Percentiles rank a stretch among this genome's conserved stretches.
Evolutionary conservation across 345 rosid genomes (phyloP).

Genomic region (Psidium guajava): DNA sequence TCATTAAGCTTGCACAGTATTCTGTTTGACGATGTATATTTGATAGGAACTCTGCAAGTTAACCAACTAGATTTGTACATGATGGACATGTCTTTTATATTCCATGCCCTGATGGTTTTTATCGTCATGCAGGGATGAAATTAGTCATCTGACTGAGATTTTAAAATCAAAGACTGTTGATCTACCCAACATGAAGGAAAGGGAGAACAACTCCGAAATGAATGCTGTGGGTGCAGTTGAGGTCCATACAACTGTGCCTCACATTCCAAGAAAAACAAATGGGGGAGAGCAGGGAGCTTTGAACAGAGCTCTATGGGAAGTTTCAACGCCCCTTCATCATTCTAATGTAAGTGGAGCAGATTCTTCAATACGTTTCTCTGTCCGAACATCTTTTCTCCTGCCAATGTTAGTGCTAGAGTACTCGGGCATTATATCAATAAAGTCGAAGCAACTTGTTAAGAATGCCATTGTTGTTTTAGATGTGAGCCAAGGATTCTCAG

Average conservation of each 20-base stretch:
- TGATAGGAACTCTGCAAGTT: neutral
- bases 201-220: slow-evolving; percentile 11
- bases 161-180: slow-evolving; percentile 50
- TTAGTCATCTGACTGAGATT: slow-evolving; percentile 48
- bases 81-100: neutral
- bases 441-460: neutral
- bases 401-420: neutral
- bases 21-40: neutral
- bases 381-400: neutral
- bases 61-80: neutral
- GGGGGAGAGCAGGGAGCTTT: slow-evolving; percentile 24
- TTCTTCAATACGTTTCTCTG: neutral
- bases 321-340: slow-evolving; percentile 31
- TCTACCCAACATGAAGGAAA: slow-evolving; percentile 22
- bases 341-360: slow-evolving; percentile 36
- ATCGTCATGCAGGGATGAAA: slow-evolving; percentile 49
- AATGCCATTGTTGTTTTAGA: neutral
- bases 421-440: neutral
- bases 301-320: slow-evolving; percentile 20
- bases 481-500: neutral
- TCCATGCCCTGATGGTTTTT: slow-evolving; percentile 6
- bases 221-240: slow-evolving; percentile 16
- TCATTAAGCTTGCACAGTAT: neutral
- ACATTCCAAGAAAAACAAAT: slow-evolving; percentile 17
- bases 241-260: slow-evolving; percentile 14